A percentile compares a stretch with the other conserved stretches of the same genome.
Evolutionary conservation across 176 grass and related monocot species (phyloP).

Genomic region (Bothriochloa decipiens): DNA sequence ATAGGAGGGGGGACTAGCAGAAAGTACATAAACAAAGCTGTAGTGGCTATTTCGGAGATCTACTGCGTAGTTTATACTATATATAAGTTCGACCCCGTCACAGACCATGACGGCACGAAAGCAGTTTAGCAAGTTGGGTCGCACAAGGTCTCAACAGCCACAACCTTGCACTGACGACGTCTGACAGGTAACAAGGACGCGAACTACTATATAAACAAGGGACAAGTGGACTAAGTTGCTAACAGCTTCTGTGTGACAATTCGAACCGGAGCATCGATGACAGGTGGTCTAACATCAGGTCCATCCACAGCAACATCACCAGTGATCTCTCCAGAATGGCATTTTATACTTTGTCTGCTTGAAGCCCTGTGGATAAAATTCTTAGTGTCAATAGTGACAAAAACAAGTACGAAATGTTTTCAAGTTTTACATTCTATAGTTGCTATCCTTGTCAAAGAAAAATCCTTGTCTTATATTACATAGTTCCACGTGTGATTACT

Average conservation of each 20-base stretch:
- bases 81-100: not conserved
- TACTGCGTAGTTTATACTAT: too few relatives aligned
- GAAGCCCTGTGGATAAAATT: conserved; percentile 35
- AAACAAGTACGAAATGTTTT: conserved; percentile 13
- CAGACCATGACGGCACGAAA: not conserved
- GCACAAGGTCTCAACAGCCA: not conserved
- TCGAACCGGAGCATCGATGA: not conserved
- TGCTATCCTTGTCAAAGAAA: not conserved
- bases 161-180: not conserved
- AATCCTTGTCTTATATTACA: not conserved
- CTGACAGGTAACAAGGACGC: not conserved
- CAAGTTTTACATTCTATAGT: not conserved
- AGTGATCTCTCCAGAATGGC: conserved; percentile 25
- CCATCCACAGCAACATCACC: not conserved
- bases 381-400: conserved; percentile 13
- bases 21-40: too few relatives aligned
- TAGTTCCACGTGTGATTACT: not conserved
- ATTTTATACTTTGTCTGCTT: conserved; percentile 37
- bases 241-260: not conserved
- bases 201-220: not conserved
- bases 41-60: too few relatives aligned
- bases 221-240: not conserved
- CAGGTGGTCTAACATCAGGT: not conserved
- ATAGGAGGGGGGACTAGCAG: too few relatives aligned
- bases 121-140: not conserved